These are phyloP conservation scores for Alternaria burnsii DNA, from an alignment of 2,329 filamentous ascomycete genomes.

Conservation along the genomic window DNA sequence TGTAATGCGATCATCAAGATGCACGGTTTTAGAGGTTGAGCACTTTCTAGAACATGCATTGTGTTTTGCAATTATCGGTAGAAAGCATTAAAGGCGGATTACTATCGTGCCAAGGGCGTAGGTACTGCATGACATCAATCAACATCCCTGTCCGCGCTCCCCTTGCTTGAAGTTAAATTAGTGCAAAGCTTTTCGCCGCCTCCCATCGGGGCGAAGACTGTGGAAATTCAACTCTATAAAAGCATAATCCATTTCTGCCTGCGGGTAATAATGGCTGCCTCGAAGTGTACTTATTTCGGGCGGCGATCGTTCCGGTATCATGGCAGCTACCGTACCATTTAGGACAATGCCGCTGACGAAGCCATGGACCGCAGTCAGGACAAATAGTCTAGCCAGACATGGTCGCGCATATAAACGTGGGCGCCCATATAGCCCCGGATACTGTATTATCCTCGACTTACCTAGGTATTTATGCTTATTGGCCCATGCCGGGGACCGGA, in stretches of 20 bases:
- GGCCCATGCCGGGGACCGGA: not conserved
- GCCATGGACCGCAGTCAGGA: not conserved
- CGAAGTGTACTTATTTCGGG: not conserved
- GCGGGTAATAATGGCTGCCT: not conserved
- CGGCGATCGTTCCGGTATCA: not conserved
- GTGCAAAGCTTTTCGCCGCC: conserved; percentile 17
- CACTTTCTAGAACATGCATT: conserved; percentile 1
- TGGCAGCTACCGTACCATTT: not conserved
- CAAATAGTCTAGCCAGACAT: conserved; percentile 2
- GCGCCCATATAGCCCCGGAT: not conserved
- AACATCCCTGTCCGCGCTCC: conserved; percentile 17
- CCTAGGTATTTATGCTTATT: conserved; percentile 1
- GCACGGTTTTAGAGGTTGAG: conserved; percentile 17
- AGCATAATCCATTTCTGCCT: not conserved
- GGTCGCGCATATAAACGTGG: conserved; percentile 1
- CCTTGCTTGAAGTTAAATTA: conserved; percentile 19
- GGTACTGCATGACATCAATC: conserved; percentile 11
- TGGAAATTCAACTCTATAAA: conserved; percentile 14
- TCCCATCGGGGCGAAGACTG: conserved; percentile 18
- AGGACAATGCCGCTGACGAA: not conserved
- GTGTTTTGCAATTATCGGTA: not conserved
- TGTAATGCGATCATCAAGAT: conserved; percentile 15
- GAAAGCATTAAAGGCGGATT: conserved; percentile 4
- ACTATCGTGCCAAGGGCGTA: not conserved
- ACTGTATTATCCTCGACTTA: conserved; percentile 3